Base-by-base conservation (phyloP, 805 yeast genomes). In the Torulaspora delbrueckii region DNA sequence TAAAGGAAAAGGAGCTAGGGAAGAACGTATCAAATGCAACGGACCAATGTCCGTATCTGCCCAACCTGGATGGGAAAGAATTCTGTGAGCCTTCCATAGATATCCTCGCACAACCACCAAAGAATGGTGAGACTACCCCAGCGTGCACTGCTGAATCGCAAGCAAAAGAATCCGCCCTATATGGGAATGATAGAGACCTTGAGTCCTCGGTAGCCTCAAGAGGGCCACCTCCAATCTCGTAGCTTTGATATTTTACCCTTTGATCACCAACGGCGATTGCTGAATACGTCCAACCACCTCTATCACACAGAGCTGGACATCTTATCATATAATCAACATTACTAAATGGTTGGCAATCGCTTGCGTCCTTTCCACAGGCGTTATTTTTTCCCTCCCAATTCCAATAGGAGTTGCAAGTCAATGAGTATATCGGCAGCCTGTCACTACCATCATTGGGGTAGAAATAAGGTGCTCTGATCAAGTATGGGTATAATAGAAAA, bases 141-240 rank as follows among this genome's bases (percentile, higher is more conserved):
- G 90, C 81, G 64, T 90, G 96, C 3, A 86, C 78, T 0, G 93
- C 97, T 2, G 96, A 84, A 0, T 89, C 91, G 62, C 98, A 90
- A 0, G 91, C 82, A 56, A 73, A 89, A 1, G 96, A 86, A 66
- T 90, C 98, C 0, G 87, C 90, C 52, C 98, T 72, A 59, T 88
- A 90, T 0, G 90, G 89, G 22, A 67, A 55, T 0, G 86, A 69
- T 7, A 81, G 48, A n/a, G 52, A 53, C 1, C 57, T 65, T 8
- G 36, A 18, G 9, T 43, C 56, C 2, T 50, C 47, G 7, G 43
- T 50, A 3, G 52, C 23, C 2, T 52, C 55, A 6, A 57, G 52
- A 14, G 57, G 58, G 1, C 90, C 90, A 13, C 96, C 95, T 2
- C 96, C 96, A 22, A 90, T 76, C 26, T 79, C 78, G 55, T 73